These are phyloP conservation scores for Rhizopus sp. DNA, from an alignment of 371 early-diverging fungal species.

Conservation along the genomic window DNA sequence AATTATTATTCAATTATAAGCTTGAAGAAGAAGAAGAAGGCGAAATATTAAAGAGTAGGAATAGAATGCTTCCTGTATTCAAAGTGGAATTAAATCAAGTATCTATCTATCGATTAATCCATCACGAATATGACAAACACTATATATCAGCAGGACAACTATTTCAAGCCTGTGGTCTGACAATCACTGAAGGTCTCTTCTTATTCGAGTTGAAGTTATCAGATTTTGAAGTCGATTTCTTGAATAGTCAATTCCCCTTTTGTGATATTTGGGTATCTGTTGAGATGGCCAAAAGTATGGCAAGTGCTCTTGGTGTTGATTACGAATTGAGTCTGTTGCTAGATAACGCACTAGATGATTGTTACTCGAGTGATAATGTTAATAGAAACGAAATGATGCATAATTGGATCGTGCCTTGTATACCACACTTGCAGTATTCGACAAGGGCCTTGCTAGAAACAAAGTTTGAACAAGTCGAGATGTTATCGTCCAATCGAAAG, in stretches of 20 bases:
- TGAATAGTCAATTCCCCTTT: conserved; percentile 39
- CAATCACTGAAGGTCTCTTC: conserved; percentile 46
- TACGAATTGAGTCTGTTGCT: conserved; percentile 24
- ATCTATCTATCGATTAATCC: conserved; percentile 42
- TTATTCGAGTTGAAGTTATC: conserved; percentile 33
- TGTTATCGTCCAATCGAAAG: conserved; percentile 21
- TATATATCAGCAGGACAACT: conserved; percentile 44
- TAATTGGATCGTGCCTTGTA: conserved; percentile 44
- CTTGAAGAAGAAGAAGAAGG: conserved; percentile 17
- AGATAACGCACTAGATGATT: conserved; percentile 13
- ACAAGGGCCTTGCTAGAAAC: conserved; percentile 45
- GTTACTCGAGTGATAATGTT: conserved; percentile 34
- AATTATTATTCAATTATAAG: conserved; percentile 38
- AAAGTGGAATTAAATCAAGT: conserved; percentile 32
- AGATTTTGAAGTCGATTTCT: conserved; percentile 47
- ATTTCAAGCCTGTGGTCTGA: conserved; percentile 44
- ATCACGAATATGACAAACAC: conserved; percentile 37
- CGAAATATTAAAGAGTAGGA: conserved; percentile 18
- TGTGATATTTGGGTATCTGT: conserved; percentile 47
- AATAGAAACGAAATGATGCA: conserved; percentile 43
- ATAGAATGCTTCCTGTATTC: conserved; percentile 41
- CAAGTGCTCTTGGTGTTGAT: conserved; percentile 30
- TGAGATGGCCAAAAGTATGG: conserved; percentile 37
- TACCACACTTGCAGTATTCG: conserved; percentile 41
- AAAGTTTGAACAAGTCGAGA: conserved; percentile 17